Evolutionary conservation across 257 asterid genomes (phyloP), one percentile per base, ranked within the genome.

Genomic region (Marsdenia floribunda): DNA sequence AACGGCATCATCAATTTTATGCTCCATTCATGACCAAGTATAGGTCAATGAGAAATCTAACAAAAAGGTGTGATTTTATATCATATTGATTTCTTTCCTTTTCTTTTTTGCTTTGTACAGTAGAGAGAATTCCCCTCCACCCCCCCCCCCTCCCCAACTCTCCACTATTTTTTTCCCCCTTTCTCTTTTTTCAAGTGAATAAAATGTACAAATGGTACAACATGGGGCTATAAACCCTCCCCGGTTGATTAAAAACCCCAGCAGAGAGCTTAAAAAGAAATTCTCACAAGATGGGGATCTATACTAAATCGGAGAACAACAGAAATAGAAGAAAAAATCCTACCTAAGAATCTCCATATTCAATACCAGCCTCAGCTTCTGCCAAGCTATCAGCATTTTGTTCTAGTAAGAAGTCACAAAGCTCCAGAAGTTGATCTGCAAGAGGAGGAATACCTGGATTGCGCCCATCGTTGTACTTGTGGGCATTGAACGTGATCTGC

Each of bases 391-490:
- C 49, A n/a, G 81, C 85, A 47, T 90, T 78, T 68, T 86, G 86
- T 2, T 84, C 87, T 77, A 95, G 81, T 80, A 95, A 80, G 82
- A 74, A 87, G 83, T 92, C 99, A 73, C 99, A 95, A 50, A 89
- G 89, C 86, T 92, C 97, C 68, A 95, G 84, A 79, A 95, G 99
- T 80, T 90, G 94, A 85, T 95, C 99, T 0, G 99, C 99, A 42
- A 92, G 93, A 55, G 99, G 99, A 77, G 99, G 99, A 80, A 95
- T 95, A 72, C 89, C 88, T 77, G 99, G 99, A 79, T 95, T 86
- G 47, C 97, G 88, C 64, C 87, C 67, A 72, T 89, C 96, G 52
- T 92, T 92, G 81, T 95, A 95, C 70, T 21, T 74, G 77, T 95
- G 99, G 70, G 99, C 98, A 64, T 95, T 95, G 84, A n/a, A 71